Conservation (phyloP, 768 basidiomycete genomes). For the Boletus speciosus region DNA sequence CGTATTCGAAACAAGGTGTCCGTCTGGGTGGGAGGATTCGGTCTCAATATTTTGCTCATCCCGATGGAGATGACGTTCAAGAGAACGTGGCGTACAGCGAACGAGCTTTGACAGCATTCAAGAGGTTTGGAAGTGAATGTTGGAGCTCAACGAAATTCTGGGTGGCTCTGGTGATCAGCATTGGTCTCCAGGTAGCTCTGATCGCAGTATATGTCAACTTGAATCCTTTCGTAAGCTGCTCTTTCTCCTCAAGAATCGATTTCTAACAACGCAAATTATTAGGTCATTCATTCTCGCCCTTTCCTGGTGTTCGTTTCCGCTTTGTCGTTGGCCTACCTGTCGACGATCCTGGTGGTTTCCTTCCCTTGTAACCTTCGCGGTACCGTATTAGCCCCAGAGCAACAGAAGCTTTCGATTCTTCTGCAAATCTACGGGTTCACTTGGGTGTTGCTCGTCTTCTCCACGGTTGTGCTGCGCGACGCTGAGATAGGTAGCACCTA, state of each 20-base stretch:
- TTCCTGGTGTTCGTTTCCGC: slow-evolving; percentile 49
- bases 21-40: slow-evolving; percentile 19
- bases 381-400: slow-evolving; percentile 28
- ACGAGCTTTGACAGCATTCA: slow-evolving; percentile 25
- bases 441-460: slow-evolving; percentile 53
- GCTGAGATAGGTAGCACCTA: slow-evolving; percentile 52
- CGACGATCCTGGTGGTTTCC: slow-evolving; percentile 40
- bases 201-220: slow-evolving; percentile 48
- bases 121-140: slow-evolving; percentile 26
- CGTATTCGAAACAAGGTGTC: slow-evolving; percentile 33
- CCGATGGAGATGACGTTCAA: slow-evolving; percentile 1
- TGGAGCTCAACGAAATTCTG: slow-evolving; percentile 63
- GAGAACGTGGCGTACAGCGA: slow-evolving; percentile 6
- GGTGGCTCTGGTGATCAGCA: slow-evolving; percentile 47
- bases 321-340: slow-evolving; percentile 49
- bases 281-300: slow-evolving; percentile 62
- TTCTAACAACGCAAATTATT: slow-evolving; percentile 3
- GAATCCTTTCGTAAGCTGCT: slow-evolving; percentile 57
- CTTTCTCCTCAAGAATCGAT: background rate
- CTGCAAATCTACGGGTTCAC: slow-evolving; percentile 55
- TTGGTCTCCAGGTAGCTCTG: slow-evolving; percentile 46
- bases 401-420: slow-evolving; percentile 50
- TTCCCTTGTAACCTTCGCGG: slow-evolving; percentile 30
- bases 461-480: slow-evolving; percentile 43
- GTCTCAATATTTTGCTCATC: slow-evolving; percentile 1